These are phyloP conservation scores for Calonectria pauciramosa DNA, from an alignment of 2,329 filamentous ascomycete genomes.

Conservation along the genomic window DNA sequence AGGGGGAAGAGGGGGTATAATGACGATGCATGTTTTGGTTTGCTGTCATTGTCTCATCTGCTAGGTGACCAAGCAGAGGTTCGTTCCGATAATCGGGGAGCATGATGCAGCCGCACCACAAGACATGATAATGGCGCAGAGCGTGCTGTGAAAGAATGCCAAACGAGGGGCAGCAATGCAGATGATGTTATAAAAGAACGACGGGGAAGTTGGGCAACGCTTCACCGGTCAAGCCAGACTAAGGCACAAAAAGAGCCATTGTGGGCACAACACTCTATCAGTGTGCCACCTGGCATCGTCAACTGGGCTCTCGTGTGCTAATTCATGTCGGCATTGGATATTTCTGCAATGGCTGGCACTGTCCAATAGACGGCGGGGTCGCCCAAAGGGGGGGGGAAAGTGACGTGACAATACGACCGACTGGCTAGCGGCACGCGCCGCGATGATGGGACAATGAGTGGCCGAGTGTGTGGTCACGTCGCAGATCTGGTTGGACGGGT, in stretches of 20 bases:
- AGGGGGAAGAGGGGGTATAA: not conserved
- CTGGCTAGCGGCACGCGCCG: not conserved
- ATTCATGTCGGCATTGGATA: not conserved
- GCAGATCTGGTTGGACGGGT: not conserved
- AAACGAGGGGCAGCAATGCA: constrained; percentile 2
- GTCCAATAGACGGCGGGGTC: not conserved
- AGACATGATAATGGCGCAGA: not conserved
- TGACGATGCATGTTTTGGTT: not conserved
- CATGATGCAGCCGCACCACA: not conserved
- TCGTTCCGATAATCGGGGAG: not conserved
- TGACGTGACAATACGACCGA: constrained; percentile 17
- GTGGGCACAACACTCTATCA: not conserved
- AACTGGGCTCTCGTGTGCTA: not conserved
- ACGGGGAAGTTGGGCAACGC: not conserved
- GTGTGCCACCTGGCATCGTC: constrained; percentile 10
- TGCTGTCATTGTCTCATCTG: constrained; percentile 2
- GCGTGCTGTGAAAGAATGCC: not conserved
- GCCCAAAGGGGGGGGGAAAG: not conserved
- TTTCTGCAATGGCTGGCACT: not conserved
- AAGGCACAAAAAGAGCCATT: not conserved
- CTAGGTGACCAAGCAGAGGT: not conserved
- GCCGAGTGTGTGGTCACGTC: not conserved
- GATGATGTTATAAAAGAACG: not conserved
- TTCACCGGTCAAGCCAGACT: not conserved
- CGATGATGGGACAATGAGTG: not conserved